A percentile compares a stretch with the other conserved stretches of the same genome.
Evolutionary conservation across 306 rosid species (phyloP).

Genomic region (Canavalia ensiformis): DNA sequence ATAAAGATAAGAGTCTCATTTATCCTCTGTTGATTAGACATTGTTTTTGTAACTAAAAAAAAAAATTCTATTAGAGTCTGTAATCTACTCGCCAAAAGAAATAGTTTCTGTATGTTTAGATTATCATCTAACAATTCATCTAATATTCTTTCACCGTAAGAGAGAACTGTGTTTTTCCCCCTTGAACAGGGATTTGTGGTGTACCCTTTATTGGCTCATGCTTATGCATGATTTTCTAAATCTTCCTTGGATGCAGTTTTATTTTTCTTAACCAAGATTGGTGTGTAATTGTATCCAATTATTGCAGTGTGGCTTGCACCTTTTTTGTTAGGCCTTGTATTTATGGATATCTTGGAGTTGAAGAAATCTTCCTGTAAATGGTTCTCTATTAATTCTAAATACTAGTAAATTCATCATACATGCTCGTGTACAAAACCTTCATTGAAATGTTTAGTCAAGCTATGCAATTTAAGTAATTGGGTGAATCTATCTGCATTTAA

Average conservation of each 20-base stretch:
- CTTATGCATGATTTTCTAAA: slow-evolving; percentile 11
- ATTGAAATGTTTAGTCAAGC: too few species aligned
- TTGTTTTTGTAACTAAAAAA: slow-evolving; percentile 54
- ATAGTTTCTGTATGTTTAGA: slow-evolving; percentile 41
- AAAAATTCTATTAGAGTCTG: slow-evolving; percentile 37
- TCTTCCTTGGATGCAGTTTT: neutral
- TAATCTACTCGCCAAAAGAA: slow-evolving; percentile 54
- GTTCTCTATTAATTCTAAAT: neutral
- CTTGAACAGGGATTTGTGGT: neutral
- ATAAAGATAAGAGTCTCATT: slow-evolving; percentile 42
- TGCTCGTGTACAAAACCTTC: too few species aligned
- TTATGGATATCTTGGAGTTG: neutral
- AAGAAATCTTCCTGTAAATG: neutral
- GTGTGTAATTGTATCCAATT: neutral
- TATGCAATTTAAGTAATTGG: too few species aligned
- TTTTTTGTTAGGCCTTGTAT: neutral
- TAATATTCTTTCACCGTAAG: slow-evolving; percentile 35
- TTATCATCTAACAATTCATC: slow-evolving; percentile 10
- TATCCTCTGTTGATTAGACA: slow-evolving; percentile 38
- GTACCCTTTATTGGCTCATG: neutral
- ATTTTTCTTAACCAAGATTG: neutral
- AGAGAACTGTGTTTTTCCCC: neutral
- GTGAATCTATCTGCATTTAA: too few species aligned
- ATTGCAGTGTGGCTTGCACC: neutral
- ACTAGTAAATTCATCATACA: too few species aligned